Conservation (phyloP, 2,329 filamentous ascomycete species). For the Fusarium concolor region DNA sequence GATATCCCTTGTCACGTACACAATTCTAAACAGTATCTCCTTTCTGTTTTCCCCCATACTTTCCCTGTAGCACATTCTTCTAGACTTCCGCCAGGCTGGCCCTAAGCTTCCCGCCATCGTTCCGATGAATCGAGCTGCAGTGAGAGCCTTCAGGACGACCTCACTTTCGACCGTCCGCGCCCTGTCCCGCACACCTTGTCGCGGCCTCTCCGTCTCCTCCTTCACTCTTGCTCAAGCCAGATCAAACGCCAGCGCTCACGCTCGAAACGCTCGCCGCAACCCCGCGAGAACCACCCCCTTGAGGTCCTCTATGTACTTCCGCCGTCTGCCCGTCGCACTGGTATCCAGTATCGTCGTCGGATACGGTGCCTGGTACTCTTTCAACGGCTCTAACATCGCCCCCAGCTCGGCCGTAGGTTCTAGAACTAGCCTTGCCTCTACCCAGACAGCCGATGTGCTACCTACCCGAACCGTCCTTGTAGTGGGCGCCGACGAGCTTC, state of each 20-base stretch:
- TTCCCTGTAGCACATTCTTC: not conserved
- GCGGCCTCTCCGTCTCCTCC: conserved; percentile 58
- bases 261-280: conserved; percentile 35
- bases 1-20: conserved; percentile 4
- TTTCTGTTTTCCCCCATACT: not conserved
- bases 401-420: conserved; percentile 49
- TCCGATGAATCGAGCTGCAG: conserved; percentile 79
- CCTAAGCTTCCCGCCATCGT: conserved; percentile 28
- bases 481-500: conserved; percentile 90
- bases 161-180: conserved; percentile 69
- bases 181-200: conserved; percentile 49
- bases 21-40: not conserved
- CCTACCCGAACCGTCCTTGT: conserved; percentile 79
- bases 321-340: conserved; percentile 74
- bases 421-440: conserved; percentile 57
- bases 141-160: conserved; percentile 75
- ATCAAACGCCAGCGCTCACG: conserved; percentile 60
- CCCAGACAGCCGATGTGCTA: conserved; percentile 54
- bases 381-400: conserved; percentile 59
- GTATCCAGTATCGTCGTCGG: conserved; percentile 76
- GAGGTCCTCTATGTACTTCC: conserved; percentile 80
- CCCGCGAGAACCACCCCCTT: conserved; percentile 58
- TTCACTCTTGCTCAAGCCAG: conserved; percentile 70
- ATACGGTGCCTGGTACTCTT: conserved; percentile 81
- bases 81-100: conserved; percentile 16